Percentiles rank a stretch among this genome's conserved stretches.
These are phyloP conservation scores for Paramarasmius palmivorus DNA, from an alignment of 1,284 basidiomycete species.

Conservation along the genomic window DNA sequence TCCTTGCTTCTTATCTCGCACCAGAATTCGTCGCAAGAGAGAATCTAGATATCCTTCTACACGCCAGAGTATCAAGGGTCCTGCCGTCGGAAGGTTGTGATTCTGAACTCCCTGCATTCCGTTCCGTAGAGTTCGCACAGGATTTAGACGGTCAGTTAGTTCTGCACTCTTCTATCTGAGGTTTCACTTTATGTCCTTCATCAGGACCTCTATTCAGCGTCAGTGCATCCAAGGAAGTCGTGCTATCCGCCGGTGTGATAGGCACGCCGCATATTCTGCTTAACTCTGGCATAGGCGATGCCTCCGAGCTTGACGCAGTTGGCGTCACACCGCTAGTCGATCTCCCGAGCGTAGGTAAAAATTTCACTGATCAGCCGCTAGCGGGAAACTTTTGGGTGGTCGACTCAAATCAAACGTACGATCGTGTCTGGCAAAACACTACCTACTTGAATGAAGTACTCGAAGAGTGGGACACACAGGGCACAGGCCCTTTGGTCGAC, in stretches of 20 bases:
- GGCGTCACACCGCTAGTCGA: constrained; percentile 26
- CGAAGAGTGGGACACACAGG: constrained; percentile 20
- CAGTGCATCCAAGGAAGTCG: constrained; percentile 24
- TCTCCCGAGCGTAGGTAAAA: constrained; percentile 33
- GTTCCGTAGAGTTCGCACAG: constrained; percentile 16
- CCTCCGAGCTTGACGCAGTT: constrained; percentile 21
- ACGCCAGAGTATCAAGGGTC: constrained; percentile 18
- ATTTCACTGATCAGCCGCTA: constrained; percentile 37
- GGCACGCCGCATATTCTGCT: constrained; percentile 32
- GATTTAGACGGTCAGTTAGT: constrained; percentile 2
- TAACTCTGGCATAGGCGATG: constrained; percentile 34
- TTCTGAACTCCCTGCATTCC: not conserved
- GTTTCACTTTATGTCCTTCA: constrained; percentile 12
- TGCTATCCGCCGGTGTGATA: constrained; percentile 26
- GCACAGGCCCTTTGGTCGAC: constrained; percentile 25
- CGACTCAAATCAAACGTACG: constrained; percentile 23
- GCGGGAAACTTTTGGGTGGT: constrained; percentile 24
- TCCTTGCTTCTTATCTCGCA: constrained; percentile 20
- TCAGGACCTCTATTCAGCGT: constrained; percentile 21
- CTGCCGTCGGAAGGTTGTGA: not conserved
- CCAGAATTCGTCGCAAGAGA: constrained; percentile 11
- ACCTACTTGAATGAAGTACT: constrained; percentile 17
- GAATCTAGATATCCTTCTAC: constrained; percentile 21
- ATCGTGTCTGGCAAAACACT: constrained; percentile 21
- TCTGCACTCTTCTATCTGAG: not conserved